These are phyloP conservation scores for Glycine tomentella DNA, from an alignment of 306 rosid species.

Conservation along the genomic window DNA sequence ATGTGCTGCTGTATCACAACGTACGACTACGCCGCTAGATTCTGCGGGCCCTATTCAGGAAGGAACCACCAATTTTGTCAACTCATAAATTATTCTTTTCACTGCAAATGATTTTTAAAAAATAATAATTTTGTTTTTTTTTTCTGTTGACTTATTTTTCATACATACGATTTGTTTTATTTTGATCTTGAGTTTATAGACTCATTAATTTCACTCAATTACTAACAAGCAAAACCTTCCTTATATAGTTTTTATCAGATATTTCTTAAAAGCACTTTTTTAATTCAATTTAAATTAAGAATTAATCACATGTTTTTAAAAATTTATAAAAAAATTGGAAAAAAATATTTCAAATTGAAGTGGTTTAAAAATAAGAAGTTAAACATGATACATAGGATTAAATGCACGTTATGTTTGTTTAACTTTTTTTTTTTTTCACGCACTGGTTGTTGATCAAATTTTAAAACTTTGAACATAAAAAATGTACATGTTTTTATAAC, in stretches of 20 bases:
- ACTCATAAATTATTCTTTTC: neutral
- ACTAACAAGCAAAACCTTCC: neutral
- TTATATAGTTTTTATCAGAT: neutral
- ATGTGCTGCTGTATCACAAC: neutral
- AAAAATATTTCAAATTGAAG: neutral
- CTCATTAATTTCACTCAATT: neutral
- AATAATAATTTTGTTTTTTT: neutral
- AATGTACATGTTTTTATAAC: no score
- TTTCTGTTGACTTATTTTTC: neutral
- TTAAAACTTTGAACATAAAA: no score
- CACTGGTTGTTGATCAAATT: no score
- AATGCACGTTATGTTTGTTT: no score
- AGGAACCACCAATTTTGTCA: conserved; percentile 5
- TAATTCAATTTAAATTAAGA: no score
- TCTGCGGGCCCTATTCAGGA: conserved; percentile 1
- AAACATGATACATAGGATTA: no score
- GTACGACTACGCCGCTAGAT: neutral
- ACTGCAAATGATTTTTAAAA: no score
- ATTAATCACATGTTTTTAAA: no score
- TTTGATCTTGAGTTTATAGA: neutral
- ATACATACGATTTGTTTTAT: neutral
- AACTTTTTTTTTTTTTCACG: no score
- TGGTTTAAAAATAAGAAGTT: neutral
- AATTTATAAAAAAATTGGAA: no score
- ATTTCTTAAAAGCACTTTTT: neutral